Base-by-base conservation (phyloP, 352 stramenopile species). In the Globisporangium uncinulatum region DNA sequence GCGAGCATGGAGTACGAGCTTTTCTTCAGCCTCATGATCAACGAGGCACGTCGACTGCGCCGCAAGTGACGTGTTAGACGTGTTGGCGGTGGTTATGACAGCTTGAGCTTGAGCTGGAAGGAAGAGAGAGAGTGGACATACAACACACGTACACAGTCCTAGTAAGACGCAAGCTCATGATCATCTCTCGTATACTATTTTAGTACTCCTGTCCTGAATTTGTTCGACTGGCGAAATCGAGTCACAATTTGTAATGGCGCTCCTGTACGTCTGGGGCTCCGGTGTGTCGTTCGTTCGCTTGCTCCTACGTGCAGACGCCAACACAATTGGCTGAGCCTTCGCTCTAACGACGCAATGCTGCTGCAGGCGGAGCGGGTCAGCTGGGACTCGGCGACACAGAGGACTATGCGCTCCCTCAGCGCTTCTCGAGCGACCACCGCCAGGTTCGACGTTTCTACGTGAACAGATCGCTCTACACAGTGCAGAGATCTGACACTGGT, bases 1-100 rank as follows among this genome's bases (percentile, higher is more conserved):
- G 79, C 80, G 31, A 90, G 76, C 54, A 89, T 92, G 78, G 78
- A 90, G 57, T 92, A 87, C 65, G 85, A 89, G 50, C 69, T 87
- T 42, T 90, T 92, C 51, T 87, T 87, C 65, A 74, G 76, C 0
- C 77, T 92, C 59, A 90, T 89, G 73, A 62, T 87, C 48, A 92
- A 92, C 66, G 78, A 92, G 56, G 76, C 80, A 14, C 73, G 79
- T 39, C 75, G 77, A n/a, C 66, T 81, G 41, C 72, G 70, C 48
- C 74, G 75, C 50, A 87, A 87, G 62, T 87, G 56, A 83, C 7
- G 5, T 24, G 6, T 17, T 17, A n/a, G n/a, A n/a, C 13, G 41
- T 21, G 15, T 4, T 47, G 17, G 42, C 42, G 15, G 3, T 20
- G 14, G 42, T 4, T 6, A n/a, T 19, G 11, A 21, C 43, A 48